Percentiles rank a stretch among this genome's conserved stretches.
Conservation (phyloP, 441 rosid genomes). For the Aquilaria agallochum region DNA sequence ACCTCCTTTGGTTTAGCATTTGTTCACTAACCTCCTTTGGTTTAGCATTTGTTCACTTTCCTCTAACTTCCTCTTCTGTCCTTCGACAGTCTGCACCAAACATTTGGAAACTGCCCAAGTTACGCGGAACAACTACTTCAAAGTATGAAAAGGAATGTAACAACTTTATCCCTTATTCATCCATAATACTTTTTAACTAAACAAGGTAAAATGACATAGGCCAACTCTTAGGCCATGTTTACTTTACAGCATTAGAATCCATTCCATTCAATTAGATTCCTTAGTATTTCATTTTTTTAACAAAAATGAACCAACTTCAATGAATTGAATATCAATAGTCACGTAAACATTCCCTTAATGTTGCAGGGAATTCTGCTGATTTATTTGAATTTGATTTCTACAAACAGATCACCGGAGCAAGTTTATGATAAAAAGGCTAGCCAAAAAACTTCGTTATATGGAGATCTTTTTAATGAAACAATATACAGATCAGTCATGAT, state of each 20-base stretch:
- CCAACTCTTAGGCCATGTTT: too few relatives aligned
- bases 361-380: too few relatives aligned
- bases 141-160: too few relatives aligned
- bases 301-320: neutral
- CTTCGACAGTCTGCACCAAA: constrained; percentile 73
- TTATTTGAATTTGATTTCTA: neutral
- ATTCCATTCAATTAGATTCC: neutral
- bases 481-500: too few relatives aligned
- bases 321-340: neutral
- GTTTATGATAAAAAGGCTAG: neutral
- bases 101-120: constrained; percentile 2
- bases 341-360: neutral
- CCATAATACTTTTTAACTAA: too few relatives aligned
- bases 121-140: constrained; percentile 4
- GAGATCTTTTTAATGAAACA: too few relatives aligned
- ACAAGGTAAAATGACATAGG: too few relatives aligned
- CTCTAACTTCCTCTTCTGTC: constrained; percentile 71
- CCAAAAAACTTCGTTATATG: too few relatives aligned
- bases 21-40: constrained; percentile 55
- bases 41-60: constrained; percentile 66
- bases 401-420: neutral
- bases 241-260: constrained; percentile 1
- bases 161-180: too few relatives aligned
- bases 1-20: constrained; percentile 70
- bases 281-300: too few relatives aligned